Base-by-base conservation (phyloP, 139 green algal genomes). In the Closterium sp. region DNA sequence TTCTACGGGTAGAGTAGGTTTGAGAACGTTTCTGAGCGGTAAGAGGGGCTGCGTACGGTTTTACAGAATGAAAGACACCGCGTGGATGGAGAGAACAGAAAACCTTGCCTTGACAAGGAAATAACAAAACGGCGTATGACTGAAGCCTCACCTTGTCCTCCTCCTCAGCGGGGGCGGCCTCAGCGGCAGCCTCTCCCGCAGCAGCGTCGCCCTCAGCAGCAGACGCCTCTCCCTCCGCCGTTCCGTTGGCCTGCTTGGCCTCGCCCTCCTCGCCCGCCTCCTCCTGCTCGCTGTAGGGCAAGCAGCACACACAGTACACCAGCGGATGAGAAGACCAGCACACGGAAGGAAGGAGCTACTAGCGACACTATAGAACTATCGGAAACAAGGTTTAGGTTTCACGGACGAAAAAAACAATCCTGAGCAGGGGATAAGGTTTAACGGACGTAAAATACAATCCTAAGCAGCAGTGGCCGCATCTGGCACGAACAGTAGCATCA, bases 111-210 rank as follows among this genome's bases (percentile, higher is more conserved):
- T 87, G 84, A 7, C 5, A 87, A 9, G n/a, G n/a, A 87, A 9
- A 22, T 22, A 50, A 50, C 13, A 7, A 0, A 1, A 50, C 1
- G 38, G 7, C 11, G 7, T 11, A 50, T 9, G 38, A 50, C 0
- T 50, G 7, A 50, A 1, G 45, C 1, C 79, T 91, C 84, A 92
- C 90, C 90, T 90, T 91, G 86, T 92, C 90, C 21, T 92, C 90
- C 90, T 92, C 90, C 42, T 93, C 90, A 21, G 79, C 90, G 88
- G 31, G 87, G 28, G 88, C 86, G 19, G 38, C 88, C 27, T 31
- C 29, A 28, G 31, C 90, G 9, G 90, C 90, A 93, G 42, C 90
- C 30, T 91, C 88, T 31, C 30, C 88, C 29, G 88, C 88, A 91
- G 88, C 29, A 85, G 30, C 31, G 11, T 91, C 90, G 34, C 42